Evolutionary conservation across 306 rosid species (phyloP).

Genomic region (Prunus mume): DNA sequence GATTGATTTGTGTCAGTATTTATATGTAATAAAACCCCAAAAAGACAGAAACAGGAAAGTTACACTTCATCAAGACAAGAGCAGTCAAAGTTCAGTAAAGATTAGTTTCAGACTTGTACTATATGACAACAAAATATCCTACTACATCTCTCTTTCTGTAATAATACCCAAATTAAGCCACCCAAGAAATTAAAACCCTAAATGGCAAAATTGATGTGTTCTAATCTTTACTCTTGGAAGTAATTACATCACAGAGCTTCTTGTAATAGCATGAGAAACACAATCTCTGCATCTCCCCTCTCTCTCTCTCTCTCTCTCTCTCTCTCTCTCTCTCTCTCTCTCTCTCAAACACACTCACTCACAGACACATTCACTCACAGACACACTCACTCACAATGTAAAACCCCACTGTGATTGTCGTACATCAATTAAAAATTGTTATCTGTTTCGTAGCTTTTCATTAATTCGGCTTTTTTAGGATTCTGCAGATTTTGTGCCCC

Average conservation of each 20-base stretch:
- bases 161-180: not conserved
- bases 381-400: not conserved
- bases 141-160: too few relatives aligned
- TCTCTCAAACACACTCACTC: too few relatives aligned
- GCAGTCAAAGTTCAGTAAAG: not conserved
- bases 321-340: not conserved
- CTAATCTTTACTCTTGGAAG: not conserved
- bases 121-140: too few relatives aligned
- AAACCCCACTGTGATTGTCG: conserved; percentile 27
- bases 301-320: not conserved
- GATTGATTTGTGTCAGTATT: not conserved
- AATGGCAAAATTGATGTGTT: not conserved
- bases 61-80: not conserved
- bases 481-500: conserved; percentile 45
- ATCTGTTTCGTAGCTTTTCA: conserved; percentile 29
- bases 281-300: not conserved
- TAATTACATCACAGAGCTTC: not conserved
- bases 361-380: not conserved
- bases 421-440: conserved; percentile 14
- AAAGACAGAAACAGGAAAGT: not conserved
- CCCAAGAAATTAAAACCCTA: not conserved
- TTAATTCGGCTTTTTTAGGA: conserved; percentile 37
- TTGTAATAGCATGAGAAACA: not conserved
- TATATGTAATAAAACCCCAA: not conserved
- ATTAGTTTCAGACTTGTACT: not conserved